Base-by-base conservation (phyloP, 306 rosid genomes). In the Castanea mollissima region DNA sequence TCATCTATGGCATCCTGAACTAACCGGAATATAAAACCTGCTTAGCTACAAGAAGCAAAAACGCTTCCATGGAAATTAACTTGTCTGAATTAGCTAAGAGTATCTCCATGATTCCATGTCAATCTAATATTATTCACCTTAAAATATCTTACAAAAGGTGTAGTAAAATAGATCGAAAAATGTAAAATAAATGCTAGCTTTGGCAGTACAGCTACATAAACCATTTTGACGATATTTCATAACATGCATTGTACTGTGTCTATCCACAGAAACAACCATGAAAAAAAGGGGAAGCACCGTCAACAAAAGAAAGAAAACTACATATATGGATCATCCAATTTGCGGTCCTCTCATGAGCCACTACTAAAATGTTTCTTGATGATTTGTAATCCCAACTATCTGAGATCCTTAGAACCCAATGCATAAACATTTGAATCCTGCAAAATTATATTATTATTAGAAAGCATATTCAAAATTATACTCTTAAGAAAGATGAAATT, bases 191-290 rank as follows among this genome's bases (percentile, higher is more conserved):
- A 78, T 83, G 76, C 76, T 69, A 74, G 71, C 83, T 78, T 44
- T 67, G 68, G 67, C 79, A 82, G 76, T 79, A 73, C 75, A 84
- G 80, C 67, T 70, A 60, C 35, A 78, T 63, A 83, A 85, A 78
- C 75, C 79, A 81, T 54, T 86, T 62, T 25, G 23, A 81, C 70
- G 73, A 75, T 82, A 87, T 81, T 75, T 80, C 69, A 73, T 83
- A 90, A 86, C 98, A 91, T 89, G 95, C 77, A 65, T 87, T 93
- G 92, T 76, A 69, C 79, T 71, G 71, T 86, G 65, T 83, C 16
- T 49, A 49, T 3, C 41, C 9, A 81, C 77, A 88, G 87, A 80
- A 74, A 85, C 90, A 93, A 85, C 86, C 98, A 90, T 91, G 95
- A 89, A 93, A 93, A 90, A 93, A 89, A 79, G 65, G 67, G 82